These are phyloP conservation scores for Kodamaea fungicola DNA, from an alignment of 1,139 yeast species.

Conservation along the genomic window DNA sequence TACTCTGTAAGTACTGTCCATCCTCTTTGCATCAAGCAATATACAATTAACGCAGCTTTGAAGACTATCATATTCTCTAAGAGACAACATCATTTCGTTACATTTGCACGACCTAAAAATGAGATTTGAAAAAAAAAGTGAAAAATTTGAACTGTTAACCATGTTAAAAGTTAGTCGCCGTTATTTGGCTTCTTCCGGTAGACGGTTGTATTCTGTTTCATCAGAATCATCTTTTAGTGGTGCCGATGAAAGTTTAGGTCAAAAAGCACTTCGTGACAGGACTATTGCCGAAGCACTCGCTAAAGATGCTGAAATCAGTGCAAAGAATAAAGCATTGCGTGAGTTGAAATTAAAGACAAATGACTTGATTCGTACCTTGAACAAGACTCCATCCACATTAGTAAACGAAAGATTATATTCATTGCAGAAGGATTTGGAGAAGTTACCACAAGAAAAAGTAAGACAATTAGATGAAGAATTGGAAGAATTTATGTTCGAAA, in stretches of 20 bases:
- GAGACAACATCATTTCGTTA: too few relatives aligned
- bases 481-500: slow-evolving; percentile 35
- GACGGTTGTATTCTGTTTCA: slow-evolving; percentile 7
- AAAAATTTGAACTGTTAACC: slow-evolving; percentile 2
- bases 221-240: slow-evolving; percentile 3
- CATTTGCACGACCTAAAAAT: slow-evolving; percentile 1
- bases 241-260: slow-evolving; percentile 11
- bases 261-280: slow-evolving; percentile 36
- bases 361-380: slow-evolving; percentile 30
- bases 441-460: slow-evolving; percentile 31
- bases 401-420: slow-evolving; percentile 28
- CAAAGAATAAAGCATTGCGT: slow-evolving; percentile 34
- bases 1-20: neutral
- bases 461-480: slow-evolving; percentile 42
- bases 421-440: slow-evolving; percentile 30
- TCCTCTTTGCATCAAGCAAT: too few relatives aligned
- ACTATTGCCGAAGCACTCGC: slow-evolving; percentile 46
- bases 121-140: neutral
- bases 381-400: slow-evolving; percentile 32
- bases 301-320: slow-evolving; percentile 40
- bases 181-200: slow-evolving; percentile 1
- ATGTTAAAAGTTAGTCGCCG: slow-evolving; percentile 2
- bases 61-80: too few relatives aligned
- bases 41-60: too few relatives aligned
- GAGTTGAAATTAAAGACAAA: slow-evolving; percentile 31